These are phyloP conservation scores for Phoma herbarum DNA, from an alignment of 2,329 filamentous ascomycete species.

Conservation along the genomic window DNA sequence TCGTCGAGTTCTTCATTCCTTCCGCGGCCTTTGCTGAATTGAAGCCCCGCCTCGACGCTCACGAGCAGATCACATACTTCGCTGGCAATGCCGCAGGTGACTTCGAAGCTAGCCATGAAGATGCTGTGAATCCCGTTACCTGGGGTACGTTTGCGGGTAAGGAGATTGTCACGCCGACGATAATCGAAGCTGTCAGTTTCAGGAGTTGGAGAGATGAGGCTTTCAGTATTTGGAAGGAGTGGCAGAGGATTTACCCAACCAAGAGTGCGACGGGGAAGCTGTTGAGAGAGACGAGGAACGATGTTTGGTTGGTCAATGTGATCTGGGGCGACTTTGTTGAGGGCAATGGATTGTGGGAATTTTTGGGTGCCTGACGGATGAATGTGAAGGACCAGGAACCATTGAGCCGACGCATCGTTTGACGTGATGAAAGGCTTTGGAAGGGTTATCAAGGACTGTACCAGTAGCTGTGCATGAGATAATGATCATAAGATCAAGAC, in stretches of 20 bases:
- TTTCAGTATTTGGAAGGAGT: constrained; percentile 94
- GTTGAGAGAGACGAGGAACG: constrained; percentile 71
- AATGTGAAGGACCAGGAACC: too few species aligned
- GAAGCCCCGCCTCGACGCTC: constrained; percentile 69
- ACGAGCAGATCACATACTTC: constrained; percentile 83
- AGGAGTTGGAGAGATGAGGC: constrained; percentile 94
- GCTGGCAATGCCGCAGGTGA: constrained; percentile 81
- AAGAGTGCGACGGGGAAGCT: constrained; percentile 75
- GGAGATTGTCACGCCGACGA: constrained; percentile 95
- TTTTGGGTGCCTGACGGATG: constrained; percentile 55
- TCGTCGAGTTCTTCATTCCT: constrained; percentile 94
- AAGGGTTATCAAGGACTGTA: too few species aligned
- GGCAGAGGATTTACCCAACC: constrained; percentile 86
- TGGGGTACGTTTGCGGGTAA: constrained; percentile 97
- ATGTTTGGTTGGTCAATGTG: constrained; percentile 89
- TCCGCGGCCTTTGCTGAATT: constrained; percentile 74
- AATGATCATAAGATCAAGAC: too few species aligned
- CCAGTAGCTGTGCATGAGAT: too few species aligned
- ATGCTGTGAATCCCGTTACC: constrained; percentile 88
- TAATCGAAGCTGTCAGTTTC: constrained; percentile 96
- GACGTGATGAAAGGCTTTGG: too few species aligned
- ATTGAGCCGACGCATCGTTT: too few species aligned
- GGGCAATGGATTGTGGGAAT: constrained; percentile 74
- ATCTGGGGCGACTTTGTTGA: constrained; percentile 83
- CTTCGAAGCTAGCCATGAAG: constrained; percentile 72